A percentile compares a stretch with the other conserved stretches of the same genome.
Conservation (phyloP, 2,329 filamentous ascomycete species). For the Stagonosporopsis tanaceti region DNA sequence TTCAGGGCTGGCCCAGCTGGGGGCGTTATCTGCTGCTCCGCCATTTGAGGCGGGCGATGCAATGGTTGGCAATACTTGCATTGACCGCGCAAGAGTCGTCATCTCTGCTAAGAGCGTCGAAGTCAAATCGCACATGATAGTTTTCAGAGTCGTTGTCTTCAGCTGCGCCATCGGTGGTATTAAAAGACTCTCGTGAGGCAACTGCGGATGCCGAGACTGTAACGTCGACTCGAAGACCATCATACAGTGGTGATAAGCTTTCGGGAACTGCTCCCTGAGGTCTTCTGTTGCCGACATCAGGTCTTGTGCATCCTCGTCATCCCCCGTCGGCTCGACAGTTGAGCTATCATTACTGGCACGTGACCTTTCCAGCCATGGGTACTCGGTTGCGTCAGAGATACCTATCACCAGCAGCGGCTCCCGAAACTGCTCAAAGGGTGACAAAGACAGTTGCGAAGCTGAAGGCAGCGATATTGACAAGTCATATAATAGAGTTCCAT, state of each 20-base stretch:
- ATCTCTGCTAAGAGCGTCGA: constrained; percentile 57
- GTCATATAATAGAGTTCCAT: constrained; percentile 87
- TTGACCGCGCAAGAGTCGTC: constrained; percentile 57
- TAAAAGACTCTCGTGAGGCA: constrained; percentile 70
- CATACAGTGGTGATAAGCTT: constrained; percentile 78
- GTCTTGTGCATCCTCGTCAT: constrained; percentile 44
- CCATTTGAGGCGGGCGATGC: constrained; percentile 57
- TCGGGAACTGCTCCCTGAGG: constrained; percentile 75
- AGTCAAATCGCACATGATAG: constrained; percentile 56
- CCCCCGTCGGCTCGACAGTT: constrained; percentile 22
- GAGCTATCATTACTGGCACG: constrained; percentile 28
- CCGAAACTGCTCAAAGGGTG: constrained; percentile 89
- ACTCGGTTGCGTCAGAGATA: constrained; percentile 80
- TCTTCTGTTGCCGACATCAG: constrained; percentile 71
- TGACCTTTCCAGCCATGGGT: constrained; percentile 54
- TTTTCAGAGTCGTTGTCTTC: constrained; percentile 72
- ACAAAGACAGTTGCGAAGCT: constrained; percentile 79
- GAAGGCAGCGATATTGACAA: constrained; percentile 81
- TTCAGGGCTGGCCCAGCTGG: constrained; percentile 43
- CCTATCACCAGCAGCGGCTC: constrained; percentile 85
- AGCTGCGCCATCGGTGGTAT: constrained; percentile 74
- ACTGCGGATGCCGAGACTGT: constrained; percentile 49
- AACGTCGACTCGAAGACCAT: constrained; percentile 77
- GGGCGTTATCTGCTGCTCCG: constrained; percentile 35
- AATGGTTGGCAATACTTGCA: constrained; percentile 68